A percentile compares a stretch with the other conserved stretches of the same genome.
Evolutionary conservation across 2,329 filamentous ascomycete genomes (phyloP).

Genomic region (Aureobasidium melanogenum): DNA sequence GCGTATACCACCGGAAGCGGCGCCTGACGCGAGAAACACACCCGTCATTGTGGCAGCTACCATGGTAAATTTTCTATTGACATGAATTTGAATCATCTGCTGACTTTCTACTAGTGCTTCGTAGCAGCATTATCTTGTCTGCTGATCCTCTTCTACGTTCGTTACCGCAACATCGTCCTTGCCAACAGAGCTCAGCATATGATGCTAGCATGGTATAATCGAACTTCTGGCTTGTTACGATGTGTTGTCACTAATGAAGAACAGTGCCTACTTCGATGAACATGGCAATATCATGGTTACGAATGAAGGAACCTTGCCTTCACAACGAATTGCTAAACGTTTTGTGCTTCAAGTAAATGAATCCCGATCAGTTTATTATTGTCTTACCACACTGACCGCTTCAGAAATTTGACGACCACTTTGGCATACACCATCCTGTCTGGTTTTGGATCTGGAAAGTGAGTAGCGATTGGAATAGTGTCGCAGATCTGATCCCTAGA

Average conservation of each 20-base stretch:
- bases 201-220: conserved; percentile 37
- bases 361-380: not conserved
- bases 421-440: conserved; percentile 65
- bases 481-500: conserved; percentile 57
- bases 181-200: conserved; percentile 44
- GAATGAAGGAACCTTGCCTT: conserved; percentile 60
- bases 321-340: conserved; percentile 68
- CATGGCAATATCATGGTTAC: conserved; percentile 60
- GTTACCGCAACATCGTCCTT: conserved; percentile 27
- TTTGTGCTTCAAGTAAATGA: conserved; percentile 55
- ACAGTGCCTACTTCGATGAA: conserved; percentile 54
- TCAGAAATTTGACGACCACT: conserved; percentile 59
- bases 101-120: conserved; percentile 25
- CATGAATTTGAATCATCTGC: not conserved
- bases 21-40: conserved; percentile 43
- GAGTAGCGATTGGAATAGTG: conserved; percentile 64
- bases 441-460: conserved; percentile 85
- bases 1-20: conserved; percentile 30
- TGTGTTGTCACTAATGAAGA: not conserved
- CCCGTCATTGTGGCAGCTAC: conserved; percentile 67
- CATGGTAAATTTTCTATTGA: conserved; percentile 44
- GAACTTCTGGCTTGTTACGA: not conserved
- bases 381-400: conserved; percentile 11
- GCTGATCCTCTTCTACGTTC: conserved; percentile 28
- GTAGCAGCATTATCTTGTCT: conserved; percentile 30